These are phyloP conservation scores for Podaxis sp. DNA, from an alignment of 768 basidiomycete genomes.

Conservation along the genomic window DNA sequence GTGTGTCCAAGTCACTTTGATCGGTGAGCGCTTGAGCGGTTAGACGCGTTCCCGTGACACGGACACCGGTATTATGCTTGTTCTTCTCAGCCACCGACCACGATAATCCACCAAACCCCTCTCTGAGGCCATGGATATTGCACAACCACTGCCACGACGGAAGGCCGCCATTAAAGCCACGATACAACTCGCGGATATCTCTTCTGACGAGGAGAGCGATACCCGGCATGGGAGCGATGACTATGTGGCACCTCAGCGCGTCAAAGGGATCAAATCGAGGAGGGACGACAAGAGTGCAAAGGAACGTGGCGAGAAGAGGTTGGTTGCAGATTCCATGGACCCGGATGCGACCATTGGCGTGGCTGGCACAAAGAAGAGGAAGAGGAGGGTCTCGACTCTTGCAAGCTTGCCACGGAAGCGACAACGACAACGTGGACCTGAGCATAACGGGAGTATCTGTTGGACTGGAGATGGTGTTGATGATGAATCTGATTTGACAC, in stretches of 20 bases:
- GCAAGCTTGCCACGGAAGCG: background rate
- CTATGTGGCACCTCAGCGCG: background rate
- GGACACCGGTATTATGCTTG: no score
- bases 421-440: conserved; percentile 4
- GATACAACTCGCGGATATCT: conserved; percentile 6
- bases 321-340: background rate
- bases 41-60: conserved; percentile 12
- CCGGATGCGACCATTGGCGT: background rate
- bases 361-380: background rate
- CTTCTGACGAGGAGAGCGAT: background rate
- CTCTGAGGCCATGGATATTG: background rate
- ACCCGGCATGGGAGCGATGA: background rate
- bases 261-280: background rate
- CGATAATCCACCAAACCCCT: background rate
- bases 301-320: background rate
- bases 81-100: background rate
- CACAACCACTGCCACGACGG: conserved; percentile 6
- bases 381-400: background rate
- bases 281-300: background rate
- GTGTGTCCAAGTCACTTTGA: background rate
- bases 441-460: background rate
- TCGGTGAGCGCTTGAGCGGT: background rate
- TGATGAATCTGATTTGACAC: conserved; percentile 13
- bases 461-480: background rate
- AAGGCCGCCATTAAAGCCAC: conserved; percentile 10